Percentiles rank a stretch among this genome's conserved stretches.
Conservation (phyloP, 2,329 filamentous ascomycete species). For the Microcyclospora tardicrescens region DNA sequence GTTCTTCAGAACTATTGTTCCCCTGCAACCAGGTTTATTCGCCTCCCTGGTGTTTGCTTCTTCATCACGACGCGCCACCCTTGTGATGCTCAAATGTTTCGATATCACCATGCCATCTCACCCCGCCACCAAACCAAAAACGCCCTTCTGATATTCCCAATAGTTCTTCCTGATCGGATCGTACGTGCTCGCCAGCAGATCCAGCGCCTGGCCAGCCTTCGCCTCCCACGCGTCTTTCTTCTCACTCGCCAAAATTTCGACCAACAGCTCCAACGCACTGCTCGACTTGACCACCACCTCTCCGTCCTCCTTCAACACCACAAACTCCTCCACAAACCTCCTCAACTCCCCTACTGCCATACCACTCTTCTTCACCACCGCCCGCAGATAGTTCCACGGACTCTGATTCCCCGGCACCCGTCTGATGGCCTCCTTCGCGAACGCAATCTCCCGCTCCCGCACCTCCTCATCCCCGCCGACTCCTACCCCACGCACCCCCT, state of each 20-base stretch:
- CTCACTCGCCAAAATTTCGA: constrained; percentile 47
- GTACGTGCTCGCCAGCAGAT: constrained; percentile 68
- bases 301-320: too few species aligned
- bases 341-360: constrained; percentile 37
- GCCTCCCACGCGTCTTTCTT: constrained; percentile 26
- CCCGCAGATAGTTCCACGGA: constrained; percentile 83
- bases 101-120: not conserved
- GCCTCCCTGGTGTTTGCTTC: too few species aligned
- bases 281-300: constrained; percentile 44
- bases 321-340: constrained; percentile 42
- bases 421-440: constrained; percentile 55
- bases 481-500: constrained; percentile 36
- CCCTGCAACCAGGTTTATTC: too few species aligned
- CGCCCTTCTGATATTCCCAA: constrained; percentile 64
- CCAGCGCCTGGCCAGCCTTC: constrained; percentile 56
- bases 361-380: constrained; percentile 55
- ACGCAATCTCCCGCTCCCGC: constrained; percentile 59
- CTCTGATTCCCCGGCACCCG: constrained; percentile 87
- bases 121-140: constrained; percentile 22
- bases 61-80: too few species aligned
- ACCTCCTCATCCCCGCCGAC: constrained; percentile 33
- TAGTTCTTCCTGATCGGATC: constrained; percentile 86
- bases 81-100: too few species aligned
- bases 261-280: constrained; percentile 57
- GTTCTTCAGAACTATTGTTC: too few species aligned